Base-by-base conservation (phyloP, 2,329 filamentous ascomycete genomes). In the Hypomyces rosellus region DNA sequence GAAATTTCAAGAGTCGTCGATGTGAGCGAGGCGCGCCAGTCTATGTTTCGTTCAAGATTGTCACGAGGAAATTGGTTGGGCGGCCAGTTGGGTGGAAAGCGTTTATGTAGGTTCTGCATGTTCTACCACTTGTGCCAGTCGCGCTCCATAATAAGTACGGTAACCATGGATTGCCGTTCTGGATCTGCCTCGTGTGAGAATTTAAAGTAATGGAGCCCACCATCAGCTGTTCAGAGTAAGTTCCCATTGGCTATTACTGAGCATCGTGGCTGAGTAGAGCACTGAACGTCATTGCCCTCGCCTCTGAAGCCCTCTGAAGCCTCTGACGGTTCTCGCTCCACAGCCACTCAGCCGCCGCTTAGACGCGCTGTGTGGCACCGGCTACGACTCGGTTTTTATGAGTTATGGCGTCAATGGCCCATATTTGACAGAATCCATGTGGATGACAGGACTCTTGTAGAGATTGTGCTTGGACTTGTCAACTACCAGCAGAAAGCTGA, bases 111-210 rank as follows among this genome's bases (percentile, higher is more conserved):
- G 36, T 38, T 38, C 36, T 16, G 16, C 25, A 30, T 30, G 25
- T 30, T 30, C 25, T 30, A 30, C 25, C 25, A 30, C 25, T 11
- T 30, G 25, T 30, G 25, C 25, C 25, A 30, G 25, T 30, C 25
- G 25, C 25, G 25, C 25, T 30, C 25, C 25, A 30, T 30, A 30
- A 30, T 30, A 30, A n/a, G n/a, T n/a, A n/a, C n/a, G n/a, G n/a
- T n/a, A n/a, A 30, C 8, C 25, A 30, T 30, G 25, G 25, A 30
- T 30, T 30, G 9, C 25, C 25, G 25, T 7, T 30, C 36, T 38
- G 36, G 36, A 38, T 38, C 14, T 51, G 49, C 49, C 49, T 51
- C 48, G 49, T 40, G 49, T 48, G 45, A 48, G 39, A 36, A 48
- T 40, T 43, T 43, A 30, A 47, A 34, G 25, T 30, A 30, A 30